Evolutionary conservation across 768 basidiomycete genomes (phyloP).

Genomic region (Mycena venus): DNA sequence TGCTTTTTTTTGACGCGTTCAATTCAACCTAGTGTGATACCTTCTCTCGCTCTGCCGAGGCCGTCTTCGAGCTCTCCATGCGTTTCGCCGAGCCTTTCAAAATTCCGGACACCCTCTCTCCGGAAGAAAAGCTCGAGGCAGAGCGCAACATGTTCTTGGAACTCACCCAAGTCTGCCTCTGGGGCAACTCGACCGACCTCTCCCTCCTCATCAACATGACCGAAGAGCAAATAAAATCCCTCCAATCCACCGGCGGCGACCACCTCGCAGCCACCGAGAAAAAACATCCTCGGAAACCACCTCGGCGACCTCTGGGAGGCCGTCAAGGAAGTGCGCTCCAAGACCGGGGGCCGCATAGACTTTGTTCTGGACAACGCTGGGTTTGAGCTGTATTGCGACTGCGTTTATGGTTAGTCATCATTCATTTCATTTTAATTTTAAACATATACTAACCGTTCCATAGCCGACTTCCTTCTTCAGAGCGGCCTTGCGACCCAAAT

Average conservation of each 20-base stretch:
- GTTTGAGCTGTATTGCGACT: conserved; percentile 90
- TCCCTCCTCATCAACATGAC: conserved; percentile 97
- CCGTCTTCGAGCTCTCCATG: conserved; percentile 94
- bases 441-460: conserved; percentile 7
- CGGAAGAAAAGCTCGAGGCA: conserved; percentile 73
- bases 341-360: conserved; percentile 80
- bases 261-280: conserved; percentile 95
- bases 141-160: conserved; percentile 92
- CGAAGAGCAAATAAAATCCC: conserved; percentile 94
- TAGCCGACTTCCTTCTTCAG: conserved; percentile 94
- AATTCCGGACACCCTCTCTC: conserved; percentile 64
- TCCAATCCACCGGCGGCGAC: conserved; percentile 98
- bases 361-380: conserved; percentile 93
- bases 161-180: conserved; percentile 94
- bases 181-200: conserved; percentile 97
- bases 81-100: conserved; percentile 91
- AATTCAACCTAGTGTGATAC: conserved; percentile 85
- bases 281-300: conserved; percentile 94
- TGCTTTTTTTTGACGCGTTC: conserved; percentile 16
- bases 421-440: background rate
- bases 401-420: conserved; percentile 77
- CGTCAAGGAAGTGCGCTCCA: conserved; percentile 76
- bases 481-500: conserved; percentile 87
- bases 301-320: conserved; percentile 79
- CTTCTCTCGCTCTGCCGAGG: conserved; percentile 91